Conservation (phyloP, 176 grass and related monocot genomes). For the Dendrocalamus sinicus region DNA sequence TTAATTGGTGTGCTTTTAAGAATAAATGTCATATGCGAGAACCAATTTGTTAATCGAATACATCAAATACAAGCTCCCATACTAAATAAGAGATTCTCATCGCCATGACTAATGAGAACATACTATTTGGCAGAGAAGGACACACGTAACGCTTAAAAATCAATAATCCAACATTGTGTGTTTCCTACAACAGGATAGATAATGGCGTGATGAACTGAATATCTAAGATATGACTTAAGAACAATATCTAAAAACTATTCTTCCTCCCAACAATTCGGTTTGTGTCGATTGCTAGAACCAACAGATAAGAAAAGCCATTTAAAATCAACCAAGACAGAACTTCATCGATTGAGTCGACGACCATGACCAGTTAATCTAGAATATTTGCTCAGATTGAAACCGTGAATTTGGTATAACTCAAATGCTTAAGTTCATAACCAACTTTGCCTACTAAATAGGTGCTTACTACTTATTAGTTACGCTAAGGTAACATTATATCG, state of each 20-base stretch:
- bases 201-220: background rate
- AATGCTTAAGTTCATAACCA: constrained; percentile 6
- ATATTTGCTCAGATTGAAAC: background rate
- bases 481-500: background rate
- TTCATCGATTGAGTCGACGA: background rate
- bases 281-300: background rate
- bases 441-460: background rate
- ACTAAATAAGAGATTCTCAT: too few relatives aligned
- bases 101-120: too few relatives aligned
- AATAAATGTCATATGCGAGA: too few relatives aligned
- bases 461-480: background rate
- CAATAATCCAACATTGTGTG: too few relatives aligned
- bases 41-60: too few relatives aligned
- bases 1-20: too few relatives aligned
- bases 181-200: background rate
- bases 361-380: background rate
- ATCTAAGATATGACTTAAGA: background rate
- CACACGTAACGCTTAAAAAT: too few relatives aligned
- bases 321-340: background rate
- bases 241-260: background rate
- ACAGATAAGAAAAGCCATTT: background rate
- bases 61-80: too few relatives aligned
- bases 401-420: background rate
- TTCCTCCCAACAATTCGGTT: background rate
- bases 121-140: too few relatives aligned